Evolutionary conservation across 371 early-diverging fungal genomes (phyloP).

Genomic region (Mortierella sp.): DNA sequence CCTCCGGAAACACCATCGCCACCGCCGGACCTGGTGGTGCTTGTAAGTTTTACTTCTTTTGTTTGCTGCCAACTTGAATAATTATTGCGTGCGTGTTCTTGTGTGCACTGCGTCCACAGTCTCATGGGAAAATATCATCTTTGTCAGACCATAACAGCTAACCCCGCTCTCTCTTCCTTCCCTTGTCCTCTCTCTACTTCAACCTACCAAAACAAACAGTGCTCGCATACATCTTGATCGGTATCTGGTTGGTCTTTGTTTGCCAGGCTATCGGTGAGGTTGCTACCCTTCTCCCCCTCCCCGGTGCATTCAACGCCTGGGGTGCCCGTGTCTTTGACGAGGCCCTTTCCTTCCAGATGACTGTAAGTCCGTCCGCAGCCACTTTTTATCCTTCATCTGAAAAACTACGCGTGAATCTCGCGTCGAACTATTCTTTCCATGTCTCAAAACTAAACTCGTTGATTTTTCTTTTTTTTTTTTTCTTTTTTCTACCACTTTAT

Average conservation of each 20-base stretch:
- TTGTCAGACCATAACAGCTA: neutral
- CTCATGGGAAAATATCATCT: neutral
- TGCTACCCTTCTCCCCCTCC: constrained; percentile 85
- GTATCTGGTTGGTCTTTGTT: constrained; percentile 85
- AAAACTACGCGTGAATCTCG: neutral
- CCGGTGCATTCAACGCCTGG: constrained; percentile 89
- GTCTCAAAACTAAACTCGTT: neutral
- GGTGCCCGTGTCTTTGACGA: constrained; percentile 87
- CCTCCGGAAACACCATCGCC: constrained; percentile 80
- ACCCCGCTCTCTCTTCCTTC: neutral
- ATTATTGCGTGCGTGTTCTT: neutral
- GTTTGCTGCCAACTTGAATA: neutral
- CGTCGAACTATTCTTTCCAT: neutral
- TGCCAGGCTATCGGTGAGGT: constrained; percentile 91
- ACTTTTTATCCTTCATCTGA: neutral
- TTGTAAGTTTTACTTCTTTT: constrained; percentile 31
- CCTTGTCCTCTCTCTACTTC: constrained; percentile 21
- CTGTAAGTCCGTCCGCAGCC: constrained; percentile 4
- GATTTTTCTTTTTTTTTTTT: neutral
- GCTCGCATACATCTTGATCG: constrained; percentile 77
- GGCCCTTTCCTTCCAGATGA: constrained; percentile 77
- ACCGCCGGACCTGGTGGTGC: constrained; percentile 87
- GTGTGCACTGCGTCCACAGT: neutral
- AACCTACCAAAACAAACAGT: constrained; percentile 34
- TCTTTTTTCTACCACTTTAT: neutral